Conservation (phyloP, 345 rosid genomes). For the Raphanus raphanistrum region DNA sequence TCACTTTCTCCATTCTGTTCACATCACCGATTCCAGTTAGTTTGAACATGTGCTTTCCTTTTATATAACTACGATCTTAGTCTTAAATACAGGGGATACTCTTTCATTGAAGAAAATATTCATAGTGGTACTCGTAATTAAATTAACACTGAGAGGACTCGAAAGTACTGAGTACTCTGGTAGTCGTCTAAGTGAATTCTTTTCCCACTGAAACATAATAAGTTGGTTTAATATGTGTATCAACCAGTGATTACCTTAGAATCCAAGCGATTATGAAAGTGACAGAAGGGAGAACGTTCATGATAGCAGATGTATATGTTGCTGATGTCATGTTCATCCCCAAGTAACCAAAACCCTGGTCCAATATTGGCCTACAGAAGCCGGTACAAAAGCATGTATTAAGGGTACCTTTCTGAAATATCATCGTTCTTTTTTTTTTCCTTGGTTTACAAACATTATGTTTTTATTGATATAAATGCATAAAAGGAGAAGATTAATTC, state of each 20-base stretch:
- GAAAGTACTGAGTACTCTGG: background rate
- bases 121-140: background rate
- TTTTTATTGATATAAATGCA: background rate
- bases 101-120: background rate
- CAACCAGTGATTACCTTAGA: constrained; percentile 45
- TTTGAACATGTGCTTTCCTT: background rate
- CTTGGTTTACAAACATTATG: background rate
- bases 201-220: background rate
- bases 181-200: background rate
- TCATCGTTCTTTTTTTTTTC: background rate
- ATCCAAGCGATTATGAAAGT: constrained; percentile 69
- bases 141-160: background rate
- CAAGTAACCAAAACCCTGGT: constrained; percentile 64
- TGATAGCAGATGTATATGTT: constrained; percentile 63
- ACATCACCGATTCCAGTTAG: background rate
- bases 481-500: background rate
- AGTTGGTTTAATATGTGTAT: background rate
- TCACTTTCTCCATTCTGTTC: constrained; percentile 57
- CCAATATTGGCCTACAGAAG: constrained; percentile 67
- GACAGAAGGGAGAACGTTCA: constrained; percentile 78
- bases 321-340: constrained; percentile 77
- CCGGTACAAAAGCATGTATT: background rate
- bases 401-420: background rate
- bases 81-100: background rate
- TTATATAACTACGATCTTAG: background rate